Base-by-base conservation (phyloP, 768 basidiomycete genomes). In the Tulasnella calospora region DNA sequence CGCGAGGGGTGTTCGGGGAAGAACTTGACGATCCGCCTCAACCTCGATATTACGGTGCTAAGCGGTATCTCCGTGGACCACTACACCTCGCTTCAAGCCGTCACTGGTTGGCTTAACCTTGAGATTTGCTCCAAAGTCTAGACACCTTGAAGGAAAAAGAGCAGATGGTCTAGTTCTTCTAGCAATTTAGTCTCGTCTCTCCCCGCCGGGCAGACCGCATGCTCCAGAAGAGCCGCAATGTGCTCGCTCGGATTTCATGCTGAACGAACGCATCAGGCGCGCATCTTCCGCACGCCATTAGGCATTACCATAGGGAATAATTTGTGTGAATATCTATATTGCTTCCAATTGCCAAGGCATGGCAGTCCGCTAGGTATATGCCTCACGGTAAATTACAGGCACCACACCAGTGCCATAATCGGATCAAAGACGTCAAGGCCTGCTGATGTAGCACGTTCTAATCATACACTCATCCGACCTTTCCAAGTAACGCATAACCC, bases 401-500 rank as follows among this genome's bases (percentile, higher is more conserved):
- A 67, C 30, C 19, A 15, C 27, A 33, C 27, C 30, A 67, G 5
- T 67, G 33, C 27, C 17, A 30, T 30, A 17, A 67, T 35, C 61
- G 61, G 61, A 67, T 67, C 61, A 67, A 67, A 30, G 13, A 67
- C 61, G 61, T 67, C 61, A 67, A 67, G 6, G 13, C 13, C 61
- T n/a, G 21, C n/a, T 23, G 7, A n/a, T 23, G 7, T 17, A 30
- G 2, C 15, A 67, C 13, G 27, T 12, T 30, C 27, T 8, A 67
- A 19, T 35, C 27, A 67, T 72, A 35, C 35, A 41, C 70, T 75
- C 44, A 79, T 30, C 72, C 79, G 19, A 77, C 71, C n/a, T 72
- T 79, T 30, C 89, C 89, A 2, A 92, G 83, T 44, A 94, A 83
- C n/a, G 92, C 93, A 82, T 94, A 94, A 33, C 92, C 93, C 78